Conservation (phyloP, 306 rosid genomes). For the Cajanus cajan region DNA sequence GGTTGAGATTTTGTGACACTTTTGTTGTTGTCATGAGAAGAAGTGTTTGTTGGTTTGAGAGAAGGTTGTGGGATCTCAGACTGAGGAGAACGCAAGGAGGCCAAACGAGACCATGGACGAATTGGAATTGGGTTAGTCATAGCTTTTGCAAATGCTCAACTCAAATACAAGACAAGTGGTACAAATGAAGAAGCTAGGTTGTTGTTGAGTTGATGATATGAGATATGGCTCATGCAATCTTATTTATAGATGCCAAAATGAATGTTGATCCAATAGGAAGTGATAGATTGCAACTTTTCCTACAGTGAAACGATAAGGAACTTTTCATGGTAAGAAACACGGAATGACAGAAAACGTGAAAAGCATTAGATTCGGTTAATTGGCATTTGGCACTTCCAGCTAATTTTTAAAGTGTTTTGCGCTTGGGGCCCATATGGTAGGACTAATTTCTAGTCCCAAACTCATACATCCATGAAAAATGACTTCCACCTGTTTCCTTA, state of each 20-base stretch:
- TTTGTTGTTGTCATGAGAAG: not conserved
- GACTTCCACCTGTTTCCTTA: not conserved
- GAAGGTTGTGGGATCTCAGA: not conserved
- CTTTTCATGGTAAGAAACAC: not conserved
- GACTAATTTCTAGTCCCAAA: not conserved
- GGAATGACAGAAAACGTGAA: not conserved
- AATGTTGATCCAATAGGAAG: not conserved
- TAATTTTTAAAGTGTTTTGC: not conserved
- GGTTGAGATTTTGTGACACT: slow-evolving; percentile 29
- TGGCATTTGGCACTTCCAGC: not conserved
- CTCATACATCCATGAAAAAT: not conserved
- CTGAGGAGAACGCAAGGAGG: slow-evolving; percentile 28
- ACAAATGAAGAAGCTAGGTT: not conserved
- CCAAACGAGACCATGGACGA: slow-evolving; percentile 70
- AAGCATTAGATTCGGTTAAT: not conserved
- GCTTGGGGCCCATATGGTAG: not conserved
- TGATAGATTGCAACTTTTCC: not conserved
- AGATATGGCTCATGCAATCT: not conserved
- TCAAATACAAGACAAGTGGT: not conserved
- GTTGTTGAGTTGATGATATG: not conserved
- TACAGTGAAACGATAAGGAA: not conserved
- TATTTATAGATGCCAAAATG: slow-evolving; percentile 47
- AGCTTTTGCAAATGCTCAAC: not conserved
- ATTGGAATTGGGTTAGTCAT: slow-evolving; percentile 54
- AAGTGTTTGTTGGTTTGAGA: not conserved